Evolutionary conservation across 495 filamentous ascomycete genomes (phyloP), one percentile per base, ranked within the genome.

Genomic region (Xylaria venustula): DNA sequence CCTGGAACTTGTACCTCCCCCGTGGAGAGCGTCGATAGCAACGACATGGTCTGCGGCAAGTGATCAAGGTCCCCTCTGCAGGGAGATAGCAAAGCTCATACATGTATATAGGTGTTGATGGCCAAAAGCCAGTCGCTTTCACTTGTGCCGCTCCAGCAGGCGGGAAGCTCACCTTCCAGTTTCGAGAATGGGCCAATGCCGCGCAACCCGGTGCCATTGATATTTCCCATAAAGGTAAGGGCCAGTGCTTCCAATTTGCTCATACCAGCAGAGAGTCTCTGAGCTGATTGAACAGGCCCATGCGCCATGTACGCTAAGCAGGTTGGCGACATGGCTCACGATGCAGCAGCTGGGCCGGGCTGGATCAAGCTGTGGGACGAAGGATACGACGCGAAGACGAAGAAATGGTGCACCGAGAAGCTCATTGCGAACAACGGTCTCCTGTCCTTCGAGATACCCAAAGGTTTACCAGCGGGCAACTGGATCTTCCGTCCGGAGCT

Each of bases 361-460:
- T 93, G 90, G 90, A 90, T 93, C 79, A 92, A 92, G 78, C 85
- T 93, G 70, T 89, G 75, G 74, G 77, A 88, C 45, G 80, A 85
- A 32, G 88, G 86, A 48, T 89, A 88, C 67, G 81, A 87, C 65
- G 60, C 47, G 15, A 37, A 52, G 2, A 67, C 65, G 49, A 75
- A 76, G 2, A 74, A 82, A 58, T 91, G 88, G 85, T 90, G 90
- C 63, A 88, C 87, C 1, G 80, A 89, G 61, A 83, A 83, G 45
- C 66, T 93, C 44, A 88, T 88, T 55, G 74, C 69, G 23, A 84
- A 85, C 69, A 77, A 85, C 28, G 88, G 89, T n/a, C 77, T 85
- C 7, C 72, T 91, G 28, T 81, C 77, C 26, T 75, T 87, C 56
- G 73, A 71, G 2, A 73, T 92, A 12, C 89, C 90, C 3, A 47